Base-by-base conservation (phyloP, 2,329 filamentous ascomycete genomes). In the Ophiostoma novo-ulmi region DNA sequence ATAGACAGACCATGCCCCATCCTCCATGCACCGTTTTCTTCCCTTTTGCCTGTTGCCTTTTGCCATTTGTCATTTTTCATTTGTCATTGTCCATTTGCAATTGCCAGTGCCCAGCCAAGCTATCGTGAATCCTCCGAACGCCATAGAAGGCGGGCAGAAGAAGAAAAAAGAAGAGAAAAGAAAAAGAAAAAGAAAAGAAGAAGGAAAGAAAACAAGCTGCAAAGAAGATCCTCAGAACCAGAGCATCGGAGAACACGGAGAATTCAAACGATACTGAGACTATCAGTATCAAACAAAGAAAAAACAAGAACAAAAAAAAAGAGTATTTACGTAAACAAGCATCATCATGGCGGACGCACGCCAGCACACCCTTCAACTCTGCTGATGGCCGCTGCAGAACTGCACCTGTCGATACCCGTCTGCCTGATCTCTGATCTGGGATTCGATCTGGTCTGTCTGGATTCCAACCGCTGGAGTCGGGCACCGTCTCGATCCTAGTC, bases 71-170 rank as follows among this genome's bases (percentile, higher is more conserved):
- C 17, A 20, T 48, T 48, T 48, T 17, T 20, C 44, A 48, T 48
- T 48, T 48, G 44, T 48, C 44, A 48, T 20, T 20, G 44, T 20
- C 17, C n/a, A 48, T 48, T 48, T 48, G 44, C 41, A 44, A 44
- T 63, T 63, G 26, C 58, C 26, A 63, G 22, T 26, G 26, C 58
- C 58, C 58, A 63, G 58, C 58, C 26, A 35, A 63, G 58, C 58
- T 13, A 63, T 63, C 58, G 58, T 63, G 58, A 63, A 63, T 63
- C 58, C 58, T 63, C 41, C 36, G n/a, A n/a, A 41, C 52, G 52
- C 52, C 52, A 44, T 48, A 48, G 17, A 20, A 48, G 44, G 14
- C 44, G 5, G 44, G 31, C 35, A 66, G 13, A 65, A 31, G 38
- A 66, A n/a, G 17, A 66, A 17, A 36, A 66, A 17, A 38, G 63